phyloP scores from a whole-genome alignment of 1,284 basidiomycete genomes.

The Trichosporon faecale region DNA sequence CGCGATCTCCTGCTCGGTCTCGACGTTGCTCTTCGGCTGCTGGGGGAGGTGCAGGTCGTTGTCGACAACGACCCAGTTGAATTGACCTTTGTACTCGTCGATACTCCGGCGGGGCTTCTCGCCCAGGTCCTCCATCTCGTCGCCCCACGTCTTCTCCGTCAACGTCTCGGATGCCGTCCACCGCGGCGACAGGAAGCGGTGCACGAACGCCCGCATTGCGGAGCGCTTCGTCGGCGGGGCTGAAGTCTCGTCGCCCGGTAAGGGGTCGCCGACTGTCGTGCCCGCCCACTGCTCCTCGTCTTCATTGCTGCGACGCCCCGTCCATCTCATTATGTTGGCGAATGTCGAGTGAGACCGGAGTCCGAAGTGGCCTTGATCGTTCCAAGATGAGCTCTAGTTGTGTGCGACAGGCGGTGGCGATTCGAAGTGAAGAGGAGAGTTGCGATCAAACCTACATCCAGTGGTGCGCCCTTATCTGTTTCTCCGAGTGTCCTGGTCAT shows the following conservation, averaged over 20 bases:
- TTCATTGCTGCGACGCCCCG: not conserved
- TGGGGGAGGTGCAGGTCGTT: constrained; percentile 35
- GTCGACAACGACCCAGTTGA: constrained; percentile 38
- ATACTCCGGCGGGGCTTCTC: not conserved
- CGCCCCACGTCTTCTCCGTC: not conserved
- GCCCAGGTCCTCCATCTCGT: not conserved
- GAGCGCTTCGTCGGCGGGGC: not conserved
- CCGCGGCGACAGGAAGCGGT: not conserved
- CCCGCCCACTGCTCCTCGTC: not conserved
- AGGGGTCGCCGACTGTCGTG: not conserved
- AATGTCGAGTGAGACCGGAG: not conserved
- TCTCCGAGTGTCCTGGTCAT: not conserved
- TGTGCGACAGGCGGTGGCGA: too few relatives aligned
- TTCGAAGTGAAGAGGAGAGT: not conserved
- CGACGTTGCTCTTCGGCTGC: not conserved
- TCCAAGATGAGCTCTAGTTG: too few relatives aligned
- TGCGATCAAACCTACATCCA: not conserved
- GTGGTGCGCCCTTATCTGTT: not conserved
- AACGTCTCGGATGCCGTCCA: not conserved
- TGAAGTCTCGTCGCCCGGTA: not conserved
- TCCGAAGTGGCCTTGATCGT: too few relatives aligned
- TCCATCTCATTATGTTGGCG: not conserved
- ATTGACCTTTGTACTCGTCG: not conserved
- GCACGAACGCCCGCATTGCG: not conserved
- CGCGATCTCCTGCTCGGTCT: not conserved